Evolutionary conservation across 495 filamentous ascomycete species (phyloP).

Genomic region (Neurospora sp.): DNA sequence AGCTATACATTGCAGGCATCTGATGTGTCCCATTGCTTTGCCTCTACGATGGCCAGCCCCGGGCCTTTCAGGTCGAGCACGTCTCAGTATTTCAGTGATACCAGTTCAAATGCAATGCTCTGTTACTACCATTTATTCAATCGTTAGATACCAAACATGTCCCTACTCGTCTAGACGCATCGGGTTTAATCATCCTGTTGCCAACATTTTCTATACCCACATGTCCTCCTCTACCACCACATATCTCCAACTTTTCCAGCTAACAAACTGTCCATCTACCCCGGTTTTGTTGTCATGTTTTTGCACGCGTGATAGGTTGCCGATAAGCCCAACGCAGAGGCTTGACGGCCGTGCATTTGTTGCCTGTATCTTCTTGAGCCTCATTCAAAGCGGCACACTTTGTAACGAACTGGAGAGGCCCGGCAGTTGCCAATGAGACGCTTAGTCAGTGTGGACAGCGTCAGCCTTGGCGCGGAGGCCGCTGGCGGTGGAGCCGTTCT

Average conservation of each 20-base stretch:
- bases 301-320: not conserved
- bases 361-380: not conserved
- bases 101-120: not conserved
- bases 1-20: not conserved
- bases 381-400: conserved; percentile 13
- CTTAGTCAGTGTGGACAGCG: conserved; percentile 52
- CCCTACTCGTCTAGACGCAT: not conserved
- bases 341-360: not conserved
- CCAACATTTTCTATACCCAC: not conserved
- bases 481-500: conserved; percentile 63
- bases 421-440: not conserved
- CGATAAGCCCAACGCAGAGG: not conserved
- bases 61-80: not conserved
- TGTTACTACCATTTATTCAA: not conserved
- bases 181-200: not conserved
- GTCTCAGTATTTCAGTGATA: not conserved
- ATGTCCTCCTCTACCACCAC: not conserved
- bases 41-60: not conserved
- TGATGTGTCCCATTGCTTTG: not conserved
- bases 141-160: not conserved
- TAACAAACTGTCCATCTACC: not conserved
- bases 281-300: not conserved
- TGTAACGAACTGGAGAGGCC: conserved; percentile 5
- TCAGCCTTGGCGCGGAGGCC: conserved; percentile 89
- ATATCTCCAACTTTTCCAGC: not conserved